A percentile compares a stretch with the other conserved stretches of the same genome.
Evolutionary conservation across 208 protist genomes (phyloP).

Genomic region (Acanthamoeba quina): DNA sequence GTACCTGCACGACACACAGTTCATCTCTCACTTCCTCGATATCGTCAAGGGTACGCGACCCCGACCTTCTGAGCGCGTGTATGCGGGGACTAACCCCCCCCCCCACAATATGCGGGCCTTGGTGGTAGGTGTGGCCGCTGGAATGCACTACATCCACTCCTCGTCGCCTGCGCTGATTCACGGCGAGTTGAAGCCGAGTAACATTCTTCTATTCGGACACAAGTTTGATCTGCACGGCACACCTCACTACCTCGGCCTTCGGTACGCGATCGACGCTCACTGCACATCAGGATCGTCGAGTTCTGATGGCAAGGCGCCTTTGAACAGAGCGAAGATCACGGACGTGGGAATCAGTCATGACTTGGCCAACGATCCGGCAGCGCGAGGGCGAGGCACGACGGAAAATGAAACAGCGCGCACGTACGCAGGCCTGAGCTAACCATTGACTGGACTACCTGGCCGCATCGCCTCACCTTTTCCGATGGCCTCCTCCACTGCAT

Average conservation of each 20-base stretch:
- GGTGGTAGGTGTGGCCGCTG: neutral
- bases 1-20: slow-evolving; percentile 42
- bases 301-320: neutral
- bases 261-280: neutral
- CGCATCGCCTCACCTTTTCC: neutral
- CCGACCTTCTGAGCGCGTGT: neutral
- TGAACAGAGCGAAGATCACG: neutral
- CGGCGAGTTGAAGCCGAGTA: slow-evolving; percentile 34
- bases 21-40: slow-evolving; percentile 19
- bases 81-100: no score
- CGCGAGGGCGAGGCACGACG: neutral
- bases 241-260: slow-evolving; percentile 13
- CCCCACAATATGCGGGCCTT: neutral
- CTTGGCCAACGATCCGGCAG: neutral
- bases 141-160: neutral
- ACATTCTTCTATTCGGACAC: slow-evolving; percentile 45
- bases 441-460: neutral
- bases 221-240: slow-evolving; percentile 25
- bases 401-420: neutral
- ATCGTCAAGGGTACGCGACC: slow-evolving; percentile 21
- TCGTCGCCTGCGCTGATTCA: neutral
- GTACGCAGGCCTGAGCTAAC: neutral
- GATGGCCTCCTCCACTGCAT: neutral
- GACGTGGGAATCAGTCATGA: neutral
- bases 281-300: neutral